A percentile compares a stretch with the other conserved stretches of the same genome.
These are phyloP conservation scores for Spiromastix sp. DNA, from an alignment of 2,329 filamentous ascomycete genomes.

Conservation along the genomic window DNA sequence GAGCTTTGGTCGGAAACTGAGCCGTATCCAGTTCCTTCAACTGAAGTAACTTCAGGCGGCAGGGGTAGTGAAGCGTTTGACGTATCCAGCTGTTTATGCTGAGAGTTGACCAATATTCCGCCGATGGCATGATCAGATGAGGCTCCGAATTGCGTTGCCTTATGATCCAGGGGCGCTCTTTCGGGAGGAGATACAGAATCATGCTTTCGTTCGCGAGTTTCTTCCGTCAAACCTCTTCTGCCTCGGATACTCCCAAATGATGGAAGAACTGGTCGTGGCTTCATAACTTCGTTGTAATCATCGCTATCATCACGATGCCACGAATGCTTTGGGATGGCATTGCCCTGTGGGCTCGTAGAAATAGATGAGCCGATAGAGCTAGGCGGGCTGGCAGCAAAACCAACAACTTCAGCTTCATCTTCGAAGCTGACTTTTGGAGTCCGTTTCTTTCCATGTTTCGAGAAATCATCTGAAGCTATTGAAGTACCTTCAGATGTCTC, in stretches of 20 bases:
- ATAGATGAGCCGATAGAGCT: constrained; percentile 29
- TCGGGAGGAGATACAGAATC: constrained; percentile 22
- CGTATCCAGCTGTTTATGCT: neutral
- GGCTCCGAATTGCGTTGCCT: constrained; percentile 21
- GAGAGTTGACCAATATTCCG: constrained; percentile 22
- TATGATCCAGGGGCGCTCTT: constrained; percentile 27
- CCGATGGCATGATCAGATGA: no score
- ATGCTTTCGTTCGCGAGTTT: constrained; percentile 1
- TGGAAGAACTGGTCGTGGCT: constrained; percentile 48
- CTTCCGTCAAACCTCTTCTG: constrained; percentile 20
- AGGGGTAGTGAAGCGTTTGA: constrained; percentile 47
- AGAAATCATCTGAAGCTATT: constrained; percentile 34
- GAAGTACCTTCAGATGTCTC: constrained; percentile 50
- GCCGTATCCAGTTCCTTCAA: constrained; percentile 54
- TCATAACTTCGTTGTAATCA: constrained; percentile 46
- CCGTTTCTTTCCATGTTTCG: constrained; percentile 40
- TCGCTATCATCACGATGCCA: constrained; percentile 34
- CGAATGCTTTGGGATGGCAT: constrained; percentile 18
- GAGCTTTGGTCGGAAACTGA: constrained; percentile 46
- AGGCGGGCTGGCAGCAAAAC: constrained; percentile 31
- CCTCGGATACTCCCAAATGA: constrained; percentile 53
- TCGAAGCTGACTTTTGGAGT: constrained; percentile 58
- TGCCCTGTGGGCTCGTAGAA: constrained; percentile 24
- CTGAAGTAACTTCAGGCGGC: constrained; percentile 59
- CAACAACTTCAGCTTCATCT: constrained; percentile 42